Evolutionary conservation across 805 yeast species (phyloP), one percentile per base, ranked within the genome.

Genomic region (Barnettozyma siamensis): DNA sequence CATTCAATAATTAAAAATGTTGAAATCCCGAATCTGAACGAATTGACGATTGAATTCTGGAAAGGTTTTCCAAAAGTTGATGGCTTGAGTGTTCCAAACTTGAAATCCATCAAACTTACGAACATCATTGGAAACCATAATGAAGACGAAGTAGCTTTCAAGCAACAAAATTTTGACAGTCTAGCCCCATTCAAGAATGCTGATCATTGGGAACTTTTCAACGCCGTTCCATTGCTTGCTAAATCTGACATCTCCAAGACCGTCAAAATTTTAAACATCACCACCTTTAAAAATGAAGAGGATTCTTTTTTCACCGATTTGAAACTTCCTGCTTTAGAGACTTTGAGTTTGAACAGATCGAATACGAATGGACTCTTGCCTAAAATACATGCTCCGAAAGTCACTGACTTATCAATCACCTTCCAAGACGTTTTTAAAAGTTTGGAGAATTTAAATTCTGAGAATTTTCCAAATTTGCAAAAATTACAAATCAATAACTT

Each of bases 41-140:
- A 43, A 31, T 21, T 43, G 13, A 43, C 46, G 1, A 40, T 43
- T 37, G 43, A 43, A 37, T 30, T 40, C 18, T 36, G 38, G 35
- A 40, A 34, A 21, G 20, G 19, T 7, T 39, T 37, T 17, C 46
- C 43, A 2, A 17, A 32, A 16, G 34, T 40, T 17, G 37, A 40
- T 1, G 12, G 29, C 1, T 37, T 43, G 13, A n/a, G 26, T 19
- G 23, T 35, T 12, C 43, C 46, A 29, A 33, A 37, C 13, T 17
- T 43, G 15, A 33, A 37, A 35, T 34, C 41, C 7, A 34, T 43
- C 11, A 43, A 37, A 17, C 35, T 42, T 13, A 42, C 45, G 7
- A 38, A 37, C 7, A 30, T 42, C 4, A 33, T 43, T 18, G 42
- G 37, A 16, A 16, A 34, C 15, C 18, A 40, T 7, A 23, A 33